Base-by-base conservation (phyloP, 139 green algal genomes). In the Raphidocelis subcapitata region DNA sequence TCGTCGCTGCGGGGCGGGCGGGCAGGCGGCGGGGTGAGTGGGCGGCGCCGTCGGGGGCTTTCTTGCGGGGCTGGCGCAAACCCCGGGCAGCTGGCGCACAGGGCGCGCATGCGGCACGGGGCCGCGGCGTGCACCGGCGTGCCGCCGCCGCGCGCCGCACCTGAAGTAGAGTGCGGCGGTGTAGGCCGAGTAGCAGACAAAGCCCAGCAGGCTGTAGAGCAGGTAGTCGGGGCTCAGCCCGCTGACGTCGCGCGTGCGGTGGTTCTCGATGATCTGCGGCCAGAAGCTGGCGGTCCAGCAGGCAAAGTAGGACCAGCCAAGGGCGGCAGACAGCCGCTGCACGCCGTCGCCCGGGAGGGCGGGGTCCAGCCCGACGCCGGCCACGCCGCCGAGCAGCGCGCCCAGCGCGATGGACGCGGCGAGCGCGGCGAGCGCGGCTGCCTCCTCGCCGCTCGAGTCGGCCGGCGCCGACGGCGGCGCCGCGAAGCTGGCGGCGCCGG, bases 141-240 rank as follows among this genome's bases (percentile, higher is more conserved):
- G n/a, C n/a, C n/a, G n/a, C n/a, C n/a, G n/a, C n/a, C n/a, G n/a
- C n/a, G n/a, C n/a, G n/a, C 29, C 49, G 2, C 61, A 29, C 26
- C 37, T 81, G 60, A 76, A 91, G 60, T 78, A 88, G 15, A 93
- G 72, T 0, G 79, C 78, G 56, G 57, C 49, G 32, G 89, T 93
- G 82, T 90, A 93, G 8, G 82, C 62, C 5, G 84, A 64, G 46
- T 93, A 92, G 64, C 76, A 84, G 31, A 68, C 36, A 55, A 89
- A 92, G 23, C 87, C 87, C 51, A 92, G 29, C 1, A 67, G 47
- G 26, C 41, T 65, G 72, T 67, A 72, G n/a, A 72, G 35, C 52
- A 87, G 79, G 55, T 88, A 92, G 68, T 92, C 87, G 8, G 91
- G 51, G 0, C 63, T 82, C 5, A 92, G 62, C 18, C 87, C 87